These are phyloP conservation scores for Aspergillus affinis DNA, from an alignment of 495 filamentous ascomycete species.

Conservation along the genomic window DNA sequence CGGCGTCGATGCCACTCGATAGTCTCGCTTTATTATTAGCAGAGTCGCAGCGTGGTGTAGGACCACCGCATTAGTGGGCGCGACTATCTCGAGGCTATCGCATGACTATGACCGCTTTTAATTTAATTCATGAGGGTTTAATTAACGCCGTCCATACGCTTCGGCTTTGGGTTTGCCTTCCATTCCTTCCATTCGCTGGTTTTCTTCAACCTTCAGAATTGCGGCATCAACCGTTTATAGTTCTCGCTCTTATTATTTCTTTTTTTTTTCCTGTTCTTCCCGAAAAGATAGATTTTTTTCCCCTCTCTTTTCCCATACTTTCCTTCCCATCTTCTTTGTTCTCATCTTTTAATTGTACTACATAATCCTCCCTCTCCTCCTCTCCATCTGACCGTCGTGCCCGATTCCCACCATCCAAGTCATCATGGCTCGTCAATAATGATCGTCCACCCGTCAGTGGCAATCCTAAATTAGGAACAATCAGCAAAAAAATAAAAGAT, in stretches of 20 bases:
- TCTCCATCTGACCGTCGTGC: not conserved
- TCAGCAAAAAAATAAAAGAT: not conserved
- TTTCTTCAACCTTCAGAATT: not conserved
- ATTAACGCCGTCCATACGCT: not conserved
- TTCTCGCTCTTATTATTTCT: conserved; percentile 6
- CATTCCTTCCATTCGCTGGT: not conserved
- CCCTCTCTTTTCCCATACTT: conserved; percentile 7
- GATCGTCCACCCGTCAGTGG: conserved; percentile 5
- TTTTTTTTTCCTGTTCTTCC: conserved; percentile 4
- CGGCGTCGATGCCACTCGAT: conserved; percentile 14
- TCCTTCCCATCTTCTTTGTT: conserved; percentile 19
- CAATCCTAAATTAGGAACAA: conserved; percentile 10
- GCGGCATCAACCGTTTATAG: not conserved
- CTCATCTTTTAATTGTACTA: conserved; percentile 12
- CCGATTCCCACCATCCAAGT: not conserved
- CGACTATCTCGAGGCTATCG: not conserved
- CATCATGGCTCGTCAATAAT: conserved; percentile 3
- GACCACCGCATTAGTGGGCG: not conserved
- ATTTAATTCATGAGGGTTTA: not conserved
- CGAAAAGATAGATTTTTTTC: not conserved
- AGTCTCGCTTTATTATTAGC: conserved; percentile 17
- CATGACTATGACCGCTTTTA: not conserved
- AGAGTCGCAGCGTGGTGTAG: conserved; percentile 6
- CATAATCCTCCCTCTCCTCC: conserved; percentile 13
- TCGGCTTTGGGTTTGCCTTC: conserved; percentile 19